Conservation (phyloP, 352 stramenopile species). For the Sclerospora graminicola region DNA sequence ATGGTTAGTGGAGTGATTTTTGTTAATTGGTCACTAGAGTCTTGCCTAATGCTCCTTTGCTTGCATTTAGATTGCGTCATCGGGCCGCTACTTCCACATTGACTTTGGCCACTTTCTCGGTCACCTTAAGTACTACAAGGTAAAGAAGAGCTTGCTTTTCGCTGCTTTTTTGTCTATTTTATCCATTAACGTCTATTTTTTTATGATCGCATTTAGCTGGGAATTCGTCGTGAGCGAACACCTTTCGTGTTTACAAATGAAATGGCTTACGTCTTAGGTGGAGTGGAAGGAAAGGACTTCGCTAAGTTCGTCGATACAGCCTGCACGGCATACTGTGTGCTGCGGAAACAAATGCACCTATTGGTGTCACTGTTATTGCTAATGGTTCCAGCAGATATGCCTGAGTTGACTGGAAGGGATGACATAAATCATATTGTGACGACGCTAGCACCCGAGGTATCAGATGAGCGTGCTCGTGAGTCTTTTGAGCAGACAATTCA, state of each 20-base stretch:
- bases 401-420: conserved; percentile 61
- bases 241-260: conserved; percentile 85
- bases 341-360: conserved; percentile 82
- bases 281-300: conserved; percentile 65
- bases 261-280: conserved; percentile 82
- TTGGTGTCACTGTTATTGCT: conserved; percentile 73
- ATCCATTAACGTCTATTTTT: neutral
- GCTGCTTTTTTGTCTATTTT: neutral
- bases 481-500: conserved; percentile 74
- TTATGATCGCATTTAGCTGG: conserved; percentile 28
- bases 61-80: conserved; percentile 42
- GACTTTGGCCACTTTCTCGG: conserved; percentile 84
- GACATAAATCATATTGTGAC: conserved; percentile 83
- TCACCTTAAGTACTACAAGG: conserved; percentile 80
- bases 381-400: conserved; percentile 85
- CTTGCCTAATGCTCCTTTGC: neutral
- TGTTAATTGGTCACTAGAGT: neutral
- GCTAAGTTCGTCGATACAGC: conserved; percentile 58
- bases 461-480: conserved; percentile 45
- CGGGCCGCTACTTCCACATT: conserved; percentile 83
- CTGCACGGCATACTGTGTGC: conserved; percentile 59
- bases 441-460: conserved; percentile 57
- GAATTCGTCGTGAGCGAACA: conserved; percentile 70
- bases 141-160: neutral
- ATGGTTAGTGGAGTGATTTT: conserved; percentile 58